Evolutionary conservation across 495 filamentous ascomycete genomes (phyloP), one percentile per base, ranked within the genome.

Genomic region (Apodospora peruviana): DNA sequence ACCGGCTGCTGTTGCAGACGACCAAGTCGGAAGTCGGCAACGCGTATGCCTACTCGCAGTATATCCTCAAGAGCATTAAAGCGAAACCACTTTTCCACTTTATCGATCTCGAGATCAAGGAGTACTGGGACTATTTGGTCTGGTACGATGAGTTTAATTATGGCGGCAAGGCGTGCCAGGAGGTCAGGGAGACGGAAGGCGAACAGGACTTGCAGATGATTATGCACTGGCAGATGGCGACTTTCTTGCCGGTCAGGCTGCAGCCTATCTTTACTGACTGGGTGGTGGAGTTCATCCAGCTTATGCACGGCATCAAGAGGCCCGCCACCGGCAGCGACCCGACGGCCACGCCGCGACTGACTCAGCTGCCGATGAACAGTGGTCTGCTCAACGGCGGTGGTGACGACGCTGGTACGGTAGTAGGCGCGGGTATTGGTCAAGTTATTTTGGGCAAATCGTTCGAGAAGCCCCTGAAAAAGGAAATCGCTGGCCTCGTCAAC

Each of bases 101-200:
- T 67, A 83, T 99, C 41, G 94, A 99, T 56, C 77, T 99, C 9
- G 88, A 96, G 55, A 95, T 99, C 63, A 95, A 91, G 57, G 93
- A 99, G 64, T 99, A 97, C 64, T 99, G 93, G 93, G 93, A 99
- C 61, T 97, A 96, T 65, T 82, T 99, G 0, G 83, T 95, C n/a
- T 99, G 93, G 93, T 96, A 96, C 52, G 93, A 99, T 64, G 90
- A 95, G 68, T 93, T 90, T 72, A 99, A 99, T 67, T 96, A 96
- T 63, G 93, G 93, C 45, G 93, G 93, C 47, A 95, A 93, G 60
- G 94, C 88, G 2, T 93, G 87, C 59, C 78, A 81, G 24, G 80
- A 93, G 55, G 88, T 96, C 10, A 75, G 85, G 22, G 93, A 94
- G 60, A 65, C 61, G 18, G 91, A 96, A 42, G n/a, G n/a, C n/a